phyloP scores from a whole-genome alignment of 2,329 filamentous ascomycete species.

The Scedosporium boydii region DNA sequence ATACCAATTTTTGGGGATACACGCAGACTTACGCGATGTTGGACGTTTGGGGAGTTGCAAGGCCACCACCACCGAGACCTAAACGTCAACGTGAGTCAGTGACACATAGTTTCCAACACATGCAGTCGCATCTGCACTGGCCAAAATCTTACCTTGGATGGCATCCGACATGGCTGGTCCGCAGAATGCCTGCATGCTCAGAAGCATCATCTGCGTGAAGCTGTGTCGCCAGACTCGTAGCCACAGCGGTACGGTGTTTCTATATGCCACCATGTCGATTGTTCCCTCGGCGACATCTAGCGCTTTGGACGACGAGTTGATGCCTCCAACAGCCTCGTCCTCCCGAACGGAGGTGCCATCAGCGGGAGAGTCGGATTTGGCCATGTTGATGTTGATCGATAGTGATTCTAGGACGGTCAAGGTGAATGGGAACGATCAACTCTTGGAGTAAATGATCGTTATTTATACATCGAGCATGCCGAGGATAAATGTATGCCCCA shows the following conservation, averaged over 20 bases:
- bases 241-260: conserved; percentile 24
- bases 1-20: not conserved
- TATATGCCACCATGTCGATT: conserved; percentile 25
- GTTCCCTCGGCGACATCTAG: conserved; percentile 6
- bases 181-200: conserved; percentile 35
- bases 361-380: not conserved
- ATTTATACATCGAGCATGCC: not conserved
- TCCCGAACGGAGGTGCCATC: not conserved
- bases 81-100: not conserved
- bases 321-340: not conserved
- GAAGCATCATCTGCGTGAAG: conserved; percentile 37
- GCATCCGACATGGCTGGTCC: conserved; percentile 30
- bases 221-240: conserved; percentile 35
- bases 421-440: too few species aligned
- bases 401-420: too few species aligned
- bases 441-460: not conserved
- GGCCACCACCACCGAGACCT: conserved; percentile 32
- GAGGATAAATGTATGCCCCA: not conserved
- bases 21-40: conserved; percentile 26
- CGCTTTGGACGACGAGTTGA: not conserved
- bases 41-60: conserved; percentile 32
- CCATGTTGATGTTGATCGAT: not conserved
- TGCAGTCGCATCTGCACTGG: not conserved
- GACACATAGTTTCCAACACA: not conserved
- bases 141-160: conserved; percentile 20